Evolutionary conservation across 495 filamentous ascomycete species (phyloP).

Genomic region (Aspergillus asperescens): DNA sequence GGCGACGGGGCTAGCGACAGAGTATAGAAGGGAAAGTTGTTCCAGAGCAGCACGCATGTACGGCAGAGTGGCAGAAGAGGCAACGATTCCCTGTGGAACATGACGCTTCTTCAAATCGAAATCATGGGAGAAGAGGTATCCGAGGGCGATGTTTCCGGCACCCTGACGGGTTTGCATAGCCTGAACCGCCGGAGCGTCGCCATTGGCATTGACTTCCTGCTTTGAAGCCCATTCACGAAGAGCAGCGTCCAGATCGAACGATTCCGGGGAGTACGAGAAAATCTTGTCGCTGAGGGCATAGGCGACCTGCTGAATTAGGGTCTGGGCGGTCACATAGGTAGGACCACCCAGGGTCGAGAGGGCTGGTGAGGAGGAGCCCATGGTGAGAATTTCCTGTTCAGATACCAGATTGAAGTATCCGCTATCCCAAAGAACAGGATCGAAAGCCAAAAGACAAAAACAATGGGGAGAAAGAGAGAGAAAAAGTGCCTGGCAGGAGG

Average conservation of each 20-base stretch:
- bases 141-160: conserved; percentile 85
- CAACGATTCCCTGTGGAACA: conserved; percentile 83
- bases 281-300: conserved; percentile 92
- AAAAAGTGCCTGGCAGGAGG: conserved; percentile 4
- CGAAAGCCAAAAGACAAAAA: conserved; percentile 15
- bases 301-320: conserved; percentile 90
- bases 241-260: conserved; percentile 81
- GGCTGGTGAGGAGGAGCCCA: conserved; percentile 33
- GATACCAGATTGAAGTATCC: conserved; percentile 22
- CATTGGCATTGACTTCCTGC: conserved; percentile 69
- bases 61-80: conserved; percentile 72
- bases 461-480: conserved; percentile 21
- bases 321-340: conserved; percentile 86
- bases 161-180: conserved; percentile 82
- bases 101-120: conserved; percentile 87
- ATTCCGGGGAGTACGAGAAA: conserved; percentile 92
- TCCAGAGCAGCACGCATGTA: conserved; percentile 80
- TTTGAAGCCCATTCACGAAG: conserved; percentile 66
- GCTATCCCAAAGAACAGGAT: conserved; percentile 27
- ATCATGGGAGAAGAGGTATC: conserved; percentile 95
- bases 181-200: conserved; percentile 69
- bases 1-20: conserved; percentile 83
- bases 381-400: conserved; percentile 31
- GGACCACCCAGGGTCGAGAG: conserved; percentile 71
- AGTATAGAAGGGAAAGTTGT: conserved; percentile 83